Percentiles rank a stretch among this genome's conserved stretches.
These are phyloP conservation scores for Oidiodendron maius DNA, from an alignment of 495 filamentous ascomycete genomes.

Conservation along the genomic window DNA sequence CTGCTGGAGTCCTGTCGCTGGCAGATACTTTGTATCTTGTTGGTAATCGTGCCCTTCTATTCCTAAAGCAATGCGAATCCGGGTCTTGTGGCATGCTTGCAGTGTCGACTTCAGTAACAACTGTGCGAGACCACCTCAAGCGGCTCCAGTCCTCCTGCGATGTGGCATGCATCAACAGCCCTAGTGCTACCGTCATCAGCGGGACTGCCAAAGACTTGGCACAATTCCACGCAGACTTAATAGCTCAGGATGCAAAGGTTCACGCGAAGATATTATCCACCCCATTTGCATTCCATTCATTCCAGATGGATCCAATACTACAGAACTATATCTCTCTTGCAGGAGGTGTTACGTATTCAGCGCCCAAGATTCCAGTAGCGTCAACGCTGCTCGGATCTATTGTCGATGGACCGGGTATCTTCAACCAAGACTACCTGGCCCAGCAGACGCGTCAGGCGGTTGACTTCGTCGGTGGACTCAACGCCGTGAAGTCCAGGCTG, in stretches of 20 bases:
- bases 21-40: conserved; percentile 75
- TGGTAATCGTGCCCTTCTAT: conserved; percentile 69
- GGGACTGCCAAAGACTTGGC: conserved; percentile 46
- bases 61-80: no score
- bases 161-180: conserved; percentile 59
- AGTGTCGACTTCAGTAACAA: conserved; percentile 36
- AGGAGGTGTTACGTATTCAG: conserved; percentile 49
- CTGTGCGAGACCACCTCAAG: conserved; percentile 31
- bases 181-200: conserved; percentile 53
- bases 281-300: conserved; percentile 79
- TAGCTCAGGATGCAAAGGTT: no score
- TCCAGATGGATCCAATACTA: conserved; percentile 70
- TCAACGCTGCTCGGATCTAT: conserved; percentile 61
- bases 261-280: conserved; percentile 60
- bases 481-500: conserved; percentile 43
- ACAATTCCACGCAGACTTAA: conserved; percentile 49
- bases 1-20: conserved; percentile 69
- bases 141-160: no score
- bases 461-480: no score
- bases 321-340: conserved; percentile 52
- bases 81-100: conserved; percentile 68
- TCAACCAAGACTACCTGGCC: conserved; percentile 56
- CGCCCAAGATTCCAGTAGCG: conserved; percentile 57
- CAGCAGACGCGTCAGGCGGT: background rate
- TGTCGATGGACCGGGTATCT: conserved; percentile 42